Base-by-base conservation (phyloP, 2,329 filamentous ascomycete genomes). In the Sclerotiophoma versabilis region DNA sequence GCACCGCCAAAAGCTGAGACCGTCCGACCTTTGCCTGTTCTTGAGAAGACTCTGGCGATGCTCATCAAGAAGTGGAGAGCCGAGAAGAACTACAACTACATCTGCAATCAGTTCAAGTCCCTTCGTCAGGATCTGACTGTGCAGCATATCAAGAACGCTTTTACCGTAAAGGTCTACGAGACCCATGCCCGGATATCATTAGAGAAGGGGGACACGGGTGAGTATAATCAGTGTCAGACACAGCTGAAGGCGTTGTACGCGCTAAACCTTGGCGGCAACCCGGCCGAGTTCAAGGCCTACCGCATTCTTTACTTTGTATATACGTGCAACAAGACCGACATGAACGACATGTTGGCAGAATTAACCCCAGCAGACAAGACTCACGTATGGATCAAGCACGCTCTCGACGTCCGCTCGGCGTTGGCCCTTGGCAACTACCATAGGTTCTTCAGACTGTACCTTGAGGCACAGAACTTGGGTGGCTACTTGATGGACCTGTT, bases 161-260 rank as follows among this genome's bases (percentile, higher is more conserved):
- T 99, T 74, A 98, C 95, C 22, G 93, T 98, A 61, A 89, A 85
- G 59, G 95, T 97, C 41, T 99, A 99, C 78, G 95, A 99, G 80
- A 96, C 93, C 58, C 95, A 99, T 79, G 95, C 93, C 61, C 89
- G 95, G 57, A 98, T 99, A 79, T 95, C 95, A 65, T 83, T 99
- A 77, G 93, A 99, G 79, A 97, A 96, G 84, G 92, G 91, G 79
- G 95, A 99, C 83, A 86, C 98, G 82, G 93, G 95, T 99, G 95
- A 99, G 95, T 99, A 99, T 95, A 99, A 99, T 82, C 95, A 99
- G 84, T 99, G 95, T 79, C 95, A 99, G 82, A 98, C 95, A 71
- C 95, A 99, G 81, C 83, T 99, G 74, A 91, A 92, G 77, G 92
- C 90, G 63, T 82, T 99, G 70, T 98, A 99, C 79, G 86, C 86